Conservation (phyloP, 768 basidiomycete species). For the Lyophyllum shimeji region DNA sequence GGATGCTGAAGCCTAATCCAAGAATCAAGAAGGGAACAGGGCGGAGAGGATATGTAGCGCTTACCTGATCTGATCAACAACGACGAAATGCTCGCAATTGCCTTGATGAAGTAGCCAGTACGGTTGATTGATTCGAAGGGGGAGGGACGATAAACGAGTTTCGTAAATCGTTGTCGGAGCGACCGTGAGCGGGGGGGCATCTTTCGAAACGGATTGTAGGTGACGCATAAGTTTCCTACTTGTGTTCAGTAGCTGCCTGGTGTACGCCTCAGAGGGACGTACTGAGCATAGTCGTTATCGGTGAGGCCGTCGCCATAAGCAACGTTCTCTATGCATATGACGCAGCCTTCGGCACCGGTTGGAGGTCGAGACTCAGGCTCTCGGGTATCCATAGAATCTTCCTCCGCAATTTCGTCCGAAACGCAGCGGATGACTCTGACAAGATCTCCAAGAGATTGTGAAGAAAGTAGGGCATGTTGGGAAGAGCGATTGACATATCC, state of each 20-base stretch:
- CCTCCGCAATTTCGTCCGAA: constrained; percentile 51
- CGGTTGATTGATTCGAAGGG: constrained; percentile 67
- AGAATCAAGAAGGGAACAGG: neutral
- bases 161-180: constrained; percentile 44
- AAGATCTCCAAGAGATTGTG: constrained; percentile 69
- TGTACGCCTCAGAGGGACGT: constrained; percentile 10
- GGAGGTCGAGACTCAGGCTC: constrained; percentile 26
- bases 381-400: constrained; percentile 30
- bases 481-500: constrained; percentile 61
- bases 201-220: constrained; percentile 30
- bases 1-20: constrained; percentile 53
- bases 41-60: neutral
- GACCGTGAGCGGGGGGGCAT: constrained; percentile 31
- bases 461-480: constrained; percentile 68
- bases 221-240: constrained; percentile 22
- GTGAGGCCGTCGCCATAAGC: constrained; percentile 55
- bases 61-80: constrained; percentile 74
- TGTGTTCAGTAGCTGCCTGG: constrained; percentile 42
- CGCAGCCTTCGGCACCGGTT: constrained; percentile 32
- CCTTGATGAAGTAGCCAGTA: constrained; percentile 84
- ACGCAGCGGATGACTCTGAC: constrained; percentile 59
- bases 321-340: constrained; percentile 62
- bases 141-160: constrained; percentile 51
- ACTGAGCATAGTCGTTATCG: constrained; percentile 59
- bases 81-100: constrained; percentile 79